A percentile compares a stretch with the other conserved stretches of the same genome.
These are phyloP conservation scores for Vigna angularis DNA, from an alignment of 306 rosid species.

Conservation along the genomic window DNA sequence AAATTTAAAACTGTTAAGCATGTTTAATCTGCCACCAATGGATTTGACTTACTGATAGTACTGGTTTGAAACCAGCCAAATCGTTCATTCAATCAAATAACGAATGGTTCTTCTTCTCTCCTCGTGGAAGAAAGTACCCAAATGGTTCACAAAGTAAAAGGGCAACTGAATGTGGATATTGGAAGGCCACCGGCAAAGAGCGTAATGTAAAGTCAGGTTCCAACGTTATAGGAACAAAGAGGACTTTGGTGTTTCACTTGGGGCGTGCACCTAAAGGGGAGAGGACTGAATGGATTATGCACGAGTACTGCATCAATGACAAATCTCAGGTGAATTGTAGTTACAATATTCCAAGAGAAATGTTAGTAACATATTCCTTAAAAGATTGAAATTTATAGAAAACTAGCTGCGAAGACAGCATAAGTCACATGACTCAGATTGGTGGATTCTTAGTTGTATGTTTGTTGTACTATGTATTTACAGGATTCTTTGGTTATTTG, in stretches of 20 bases:
- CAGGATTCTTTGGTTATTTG: conserved; percentile 91
- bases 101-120: conserved; percentile 98
- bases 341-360: background rate
- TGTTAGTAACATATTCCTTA: background rate
- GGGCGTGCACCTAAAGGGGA: conserved; percentile 98
- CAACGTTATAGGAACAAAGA: conserved; percentile 76
- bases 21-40: background rate
- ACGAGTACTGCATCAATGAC: conserved; percentile 77
- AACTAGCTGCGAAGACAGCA: too few species aligned
- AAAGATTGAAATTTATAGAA: background rate
- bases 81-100: conserved; percentile 74
- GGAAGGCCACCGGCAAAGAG: conserved; percentile 99
- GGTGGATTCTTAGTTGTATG: background rate
- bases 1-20: background rate
- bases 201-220: conserved; percentile 82
- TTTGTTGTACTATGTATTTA: background rate
- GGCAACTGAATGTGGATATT: conserved; percentile 89
- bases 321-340: conserved; percentile 71
- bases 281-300: conserved; percentile 98
- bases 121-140: conserved; percentile 95
- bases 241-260: conserved; percentile 89
- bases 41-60: conserved; percentile 40
- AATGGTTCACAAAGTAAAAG: conserved; percentile 90
- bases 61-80: conserved; percentile 63
- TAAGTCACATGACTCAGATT: background rate